A percentile compares a stretch with the other conserved stretches of the same genome.
Evolutionary conservation across 306 rosid species (phyloP).

Genomic region (Prunus mira): DNA sequence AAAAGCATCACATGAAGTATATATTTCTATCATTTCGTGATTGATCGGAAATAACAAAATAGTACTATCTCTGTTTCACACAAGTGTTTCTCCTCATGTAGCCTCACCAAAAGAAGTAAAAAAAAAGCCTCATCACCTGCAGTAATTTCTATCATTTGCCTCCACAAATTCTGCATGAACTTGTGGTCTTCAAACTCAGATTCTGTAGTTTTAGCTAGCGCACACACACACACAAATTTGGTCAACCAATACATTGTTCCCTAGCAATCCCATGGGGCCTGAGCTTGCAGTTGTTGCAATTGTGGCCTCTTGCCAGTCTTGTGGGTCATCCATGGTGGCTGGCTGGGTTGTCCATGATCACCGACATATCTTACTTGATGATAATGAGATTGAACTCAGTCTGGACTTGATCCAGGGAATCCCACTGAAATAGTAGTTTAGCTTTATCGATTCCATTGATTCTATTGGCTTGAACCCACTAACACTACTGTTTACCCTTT

Average conservation of each 20-base stretch:
- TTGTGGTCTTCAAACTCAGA: constrained; percentile 5
- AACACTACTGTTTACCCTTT: constrained; percentile 22
- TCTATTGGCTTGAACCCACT: constrained; percentile 26
- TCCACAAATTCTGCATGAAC: constrained; percentile 1
- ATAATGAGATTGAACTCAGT: not conserved
- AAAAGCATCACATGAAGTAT: not conserved
- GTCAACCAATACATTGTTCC: constrained; percentile 2
- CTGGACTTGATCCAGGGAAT: not conserved
- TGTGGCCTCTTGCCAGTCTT: constrained; percentile 22
- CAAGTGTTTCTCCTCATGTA: too few species aligned
- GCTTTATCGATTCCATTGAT: constrained; percentile 8
- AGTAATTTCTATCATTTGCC: not conserved
- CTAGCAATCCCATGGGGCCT: not conserved
- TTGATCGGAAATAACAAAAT: too few species aligned
- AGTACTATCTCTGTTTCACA: too few species aligned
- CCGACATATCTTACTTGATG: constrained; percentile 14
- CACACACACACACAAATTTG: not conserved
- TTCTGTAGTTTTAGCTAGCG: not conserved
- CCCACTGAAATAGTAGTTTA: not conserved
- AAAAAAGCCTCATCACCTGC: not conserved
- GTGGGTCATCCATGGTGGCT: constrained; percentile 28
- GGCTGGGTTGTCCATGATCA: constrained; percentile 16
- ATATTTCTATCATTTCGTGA: not conserved
- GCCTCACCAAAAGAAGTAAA: constrained; percentile 19
- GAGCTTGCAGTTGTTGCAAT: constrained; percentile 21